Percentiles rank a stretch among this genome's conserved stretches.
Conservation (phyloP, 1,284 basidiomycete species). For the Ustilago tritici region DNA sequence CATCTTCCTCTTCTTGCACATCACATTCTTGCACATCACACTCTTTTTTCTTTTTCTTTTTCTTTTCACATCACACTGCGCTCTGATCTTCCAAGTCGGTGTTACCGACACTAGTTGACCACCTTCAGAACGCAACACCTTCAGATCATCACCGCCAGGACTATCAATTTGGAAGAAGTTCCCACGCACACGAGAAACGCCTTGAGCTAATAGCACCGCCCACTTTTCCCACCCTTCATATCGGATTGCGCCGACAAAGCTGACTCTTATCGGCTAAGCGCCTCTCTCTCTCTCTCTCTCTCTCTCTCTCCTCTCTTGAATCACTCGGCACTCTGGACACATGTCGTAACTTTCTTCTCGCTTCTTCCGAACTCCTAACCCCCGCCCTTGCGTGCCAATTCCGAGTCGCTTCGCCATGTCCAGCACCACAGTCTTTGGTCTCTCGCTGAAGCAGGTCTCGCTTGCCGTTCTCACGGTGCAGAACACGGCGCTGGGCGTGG, state of each 20-base stretch:
- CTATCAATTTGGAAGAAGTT: neutral
- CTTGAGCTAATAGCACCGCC: neutral
- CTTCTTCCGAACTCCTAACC: neutral
- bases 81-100: neutral
- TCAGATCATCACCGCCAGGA: neutral
- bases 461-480: slow-evolving; percentile 91
- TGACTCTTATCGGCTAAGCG: neutral
- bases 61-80: neutral
- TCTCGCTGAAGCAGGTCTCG: slow-evolving; percentile 71
- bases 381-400: neutral
- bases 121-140: neutral
- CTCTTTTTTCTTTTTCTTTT: too few species aligned
- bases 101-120: too few species aligned
- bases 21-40: too few species aligned
- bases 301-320: neutral
- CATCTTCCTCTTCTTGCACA: too few species aligned
- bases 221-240: slow-evolving; percentile 2
- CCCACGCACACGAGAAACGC: neutral
- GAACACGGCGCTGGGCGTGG: slow-evolving; percentile 73
- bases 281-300: neutral
- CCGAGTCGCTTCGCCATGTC: slow-evolving; percentile 18
- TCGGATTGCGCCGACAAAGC: neutral
- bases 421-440: slow-evolving; percentile 25
- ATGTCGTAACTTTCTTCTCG: slow-evolving; percentile 17
- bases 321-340: neutral